Base-by-base conservation (phyloP, 805 yeast species). In the Yarrowia hollandica region DNA sequence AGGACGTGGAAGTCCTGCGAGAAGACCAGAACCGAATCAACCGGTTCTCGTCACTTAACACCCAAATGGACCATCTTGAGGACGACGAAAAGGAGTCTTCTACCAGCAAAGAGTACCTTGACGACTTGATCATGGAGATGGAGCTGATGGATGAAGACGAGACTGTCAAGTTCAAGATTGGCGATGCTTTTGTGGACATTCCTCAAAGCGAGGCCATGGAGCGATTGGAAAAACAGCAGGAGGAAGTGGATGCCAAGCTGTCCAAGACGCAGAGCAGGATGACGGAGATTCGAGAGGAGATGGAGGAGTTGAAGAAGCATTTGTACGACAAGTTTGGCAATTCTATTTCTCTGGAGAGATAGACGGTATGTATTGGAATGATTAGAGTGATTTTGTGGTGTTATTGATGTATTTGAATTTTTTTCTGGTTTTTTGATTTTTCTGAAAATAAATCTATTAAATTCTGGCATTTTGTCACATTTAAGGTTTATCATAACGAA, bases 1-100 rank as follows among this genome's bases (percentile, higher is more conserved):
- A 58, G 19, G 66, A 66, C 11, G 56, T 61, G 60, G 88, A 85
- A 63, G 95, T 87, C 22, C 72, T 79, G 23, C 84, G 89, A 86
- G 88, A 82, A 60, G 98, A 92, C 70, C 99, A 92, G 74, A 84
- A 87, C 69, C 82, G 82, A 68, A 92, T 92, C 75, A 94, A 92
- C 72, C 83, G 83, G 69, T 92, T 94, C 69, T 88, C 96, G 14
- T 86, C 90, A 44, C 77, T 90, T 62, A 88, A 90, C 61, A 77
- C 84, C 64, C 82, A 85, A 62, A 84, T 85, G 64, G 90, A 88
- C 64, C 77, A 77, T 16, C 69, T 84, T 12, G 75, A 78, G 28
- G 78, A 72, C 16, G 78, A 78, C 52, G 74, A 87, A 31, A 73
- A 75, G 18, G 72, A 73, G 59, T 75, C 78, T 62, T 75, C 78